Evolutionary conservation across 2,329 filamentous ascomycete genomes (phyloP), one percentile per base, ranked within the genome.

Genomic region (Pseudopithomyces chartarum): DNA sequence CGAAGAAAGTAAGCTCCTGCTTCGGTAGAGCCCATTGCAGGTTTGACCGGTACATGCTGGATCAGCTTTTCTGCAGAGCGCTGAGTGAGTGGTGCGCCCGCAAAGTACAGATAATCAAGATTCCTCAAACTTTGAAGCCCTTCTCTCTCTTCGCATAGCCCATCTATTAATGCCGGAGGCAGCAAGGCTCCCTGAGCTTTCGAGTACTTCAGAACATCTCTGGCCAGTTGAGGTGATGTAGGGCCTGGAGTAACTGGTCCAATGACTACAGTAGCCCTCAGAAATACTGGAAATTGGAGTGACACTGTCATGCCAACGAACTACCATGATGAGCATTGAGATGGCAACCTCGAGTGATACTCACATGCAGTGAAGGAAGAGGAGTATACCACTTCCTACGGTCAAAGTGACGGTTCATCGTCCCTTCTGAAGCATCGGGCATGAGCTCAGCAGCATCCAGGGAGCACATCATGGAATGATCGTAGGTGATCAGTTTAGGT

Each of bases 11-110:
- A 61, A 8, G 46, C 40, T n/a, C 59, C 60, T 19, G 49, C 56
- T 50, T 66, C 62, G 5, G 62, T 64, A 15, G 52, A 54, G 2
- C 62, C 62, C 47, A 59, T 55, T 8, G 44, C 57, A 8, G 56
- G 46, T 33, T 56, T 46, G 15, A 65, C 15, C 1, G 19, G 19
- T 12, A 50, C 52, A 23, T 56, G 26, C 5, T 23, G 10, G 8
- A 40, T 13, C 11, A 64, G 50, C 17, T 53, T 57, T 17, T 54
- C 43, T 2, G 46, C 59, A 17, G 55, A 55, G 10, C 20, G 4
- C 12, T 3, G 26, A 6, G 33, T n/a, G 6, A 64, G 26, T 1
- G 57, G 51, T 4, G 57, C 59, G 11, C 57, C 61, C 1, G 47
- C 58, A 23, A 61, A 64, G 22, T 58, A 58, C 13, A 60, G 32